Conservation (phyloP, 1,139 yeast genomes). For the Pichia sp. region DNA sequence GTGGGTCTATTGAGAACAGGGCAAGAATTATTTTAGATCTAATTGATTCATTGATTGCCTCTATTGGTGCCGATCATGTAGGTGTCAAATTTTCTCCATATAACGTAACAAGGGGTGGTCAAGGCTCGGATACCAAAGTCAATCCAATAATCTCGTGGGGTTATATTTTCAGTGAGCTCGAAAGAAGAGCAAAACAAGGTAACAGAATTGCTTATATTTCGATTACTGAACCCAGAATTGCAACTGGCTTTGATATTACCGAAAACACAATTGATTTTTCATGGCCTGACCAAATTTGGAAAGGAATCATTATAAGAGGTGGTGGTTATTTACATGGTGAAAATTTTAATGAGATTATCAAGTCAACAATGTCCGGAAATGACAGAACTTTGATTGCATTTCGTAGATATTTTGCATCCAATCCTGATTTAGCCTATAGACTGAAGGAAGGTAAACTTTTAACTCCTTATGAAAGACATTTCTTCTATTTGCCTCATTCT, state of each 20-base stretch:
- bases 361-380: conserved; percentile 5
- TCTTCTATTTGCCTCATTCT: conserved; percentile 27
- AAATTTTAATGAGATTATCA: conserved; percentile 2
- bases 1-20: conserved; percentile 41
- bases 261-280: conserved; percentile 5
- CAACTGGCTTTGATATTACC: conserved; percentile 11
- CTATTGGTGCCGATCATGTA: conserved; percentile 29
- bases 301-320: conserved; percentile 9
- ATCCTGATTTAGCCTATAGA: conserved; percentile 46
- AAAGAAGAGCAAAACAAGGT: conserved; percentile 34
- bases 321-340: conserved; percentile 11
- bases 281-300: conserved; percentile 12
- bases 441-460: conserved; percentile 36
- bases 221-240: conserved; percentile 33
- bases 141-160: conserved; percentile 29
- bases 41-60: conserved; percentile 29
- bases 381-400: conserved; percentile 17
- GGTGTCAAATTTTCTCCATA: conserved; percentile 61
- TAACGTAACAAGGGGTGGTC: conserved; percentile 34
- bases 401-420: conserved; percentile 40
- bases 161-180: conserved; percentile 33
- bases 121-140: conserved; percentile 27
- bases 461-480: conserved; percentile 30
- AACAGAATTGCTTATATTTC: conserved; percentile 34
- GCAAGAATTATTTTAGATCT: conserved; percentile 30